These are phyloP conservation scores for Scheffersomyces insectosa DNA, from an alignment of 1,139 yeast species.

Conservation along the genomic window DNA sequence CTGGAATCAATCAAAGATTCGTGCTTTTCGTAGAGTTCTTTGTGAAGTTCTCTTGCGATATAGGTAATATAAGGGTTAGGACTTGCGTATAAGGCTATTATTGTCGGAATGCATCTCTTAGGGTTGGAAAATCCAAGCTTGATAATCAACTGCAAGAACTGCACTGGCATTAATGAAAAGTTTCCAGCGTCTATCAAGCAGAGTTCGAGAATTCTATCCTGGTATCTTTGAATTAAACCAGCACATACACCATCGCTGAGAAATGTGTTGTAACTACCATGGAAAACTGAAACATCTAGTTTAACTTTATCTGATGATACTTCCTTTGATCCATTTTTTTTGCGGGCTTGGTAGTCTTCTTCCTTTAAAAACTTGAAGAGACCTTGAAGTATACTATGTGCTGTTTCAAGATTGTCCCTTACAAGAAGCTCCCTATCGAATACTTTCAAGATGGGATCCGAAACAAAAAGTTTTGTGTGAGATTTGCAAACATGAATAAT, in stretches of 20 bases:
- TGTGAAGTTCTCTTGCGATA: slow-evolving; percentile 55
- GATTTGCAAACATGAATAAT: slow-evolving; percentile 57
- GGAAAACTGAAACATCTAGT: slow-evolving; percentile 53
- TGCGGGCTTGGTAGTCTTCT: slow-evolving; percentile 51
- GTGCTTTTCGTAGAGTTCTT: slow-evolving; percentile 59
- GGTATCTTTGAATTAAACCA: slow-evolving; percentile 65
- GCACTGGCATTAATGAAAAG: slow-evolving; percentile 50
- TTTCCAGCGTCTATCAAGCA: slow-evolving; percentile 49
- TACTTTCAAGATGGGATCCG: slow-evolving; percentile 50
- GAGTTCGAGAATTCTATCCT: slow-evolving; percentile 46
- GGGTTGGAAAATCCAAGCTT: slow-evolving; percentile 76
- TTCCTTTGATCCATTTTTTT: slow-evolving; percentile 33
- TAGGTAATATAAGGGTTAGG: slow-evolving; percentile 40
- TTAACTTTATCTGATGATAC: slow-evolving; percentile 28
- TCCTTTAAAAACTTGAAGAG: slow-evolving; percentile 53
- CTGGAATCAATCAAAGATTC: slow-evolving; percentile 70
- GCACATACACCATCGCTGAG: slow-evolving; percentile 73
- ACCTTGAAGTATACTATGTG: slow-evolving; percentile 54
- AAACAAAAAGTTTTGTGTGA: slow-evolving; percentile 63
- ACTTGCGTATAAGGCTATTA: slow-evolving; percentile 70
- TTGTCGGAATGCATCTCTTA: slow-evolving; percentile 62
- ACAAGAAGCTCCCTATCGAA: slow-evolving; percentile 52
- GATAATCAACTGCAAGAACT: slow-evolving; percentile 55
- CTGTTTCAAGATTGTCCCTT: slow-evolving; percentile 30
- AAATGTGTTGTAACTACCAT: slow-evolving; percentile 47